Conservation (phyloP, 257 asterid species). For the Osmanthus fragrans region DNA sequence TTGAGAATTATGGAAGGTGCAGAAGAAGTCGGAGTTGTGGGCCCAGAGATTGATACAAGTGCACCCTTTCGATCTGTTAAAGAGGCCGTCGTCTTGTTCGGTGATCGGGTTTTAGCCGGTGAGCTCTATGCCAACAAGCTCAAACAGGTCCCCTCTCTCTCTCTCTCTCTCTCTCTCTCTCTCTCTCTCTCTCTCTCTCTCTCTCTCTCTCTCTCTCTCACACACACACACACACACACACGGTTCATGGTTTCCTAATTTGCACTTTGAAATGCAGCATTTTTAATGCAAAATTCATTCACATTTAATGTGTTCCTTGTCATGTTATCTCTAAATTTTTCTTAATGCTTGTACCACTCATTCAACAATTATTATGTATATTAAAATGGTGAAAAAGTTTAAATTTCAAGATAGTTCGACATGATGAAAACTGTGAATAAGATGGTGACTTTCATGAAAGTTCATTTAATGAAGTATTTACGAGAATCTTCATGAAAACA, state of each 20-base stretch:
- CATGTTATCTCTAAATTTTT: background rate
- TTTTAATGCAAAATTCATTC: background rate
- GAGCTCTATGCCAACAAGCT: constrained; percentile 62
- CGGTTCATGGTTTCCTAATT: background rate
- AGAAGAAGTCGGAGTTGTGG: constrained; percentile 30
- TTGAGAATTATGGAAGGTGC: constrained; percentile 33
- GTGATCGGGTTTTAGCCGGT: constrained; percentile 70
- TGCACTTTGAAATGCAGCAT: background rate
- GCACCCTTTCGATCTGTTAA: constrained; percentile 82
- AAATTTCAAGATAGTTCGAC: too few species aligned
- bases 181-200: background rate
- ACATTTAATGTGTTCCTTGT: background rate
- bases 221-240: too few species aligned
- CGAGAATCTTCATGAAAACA: background rate
- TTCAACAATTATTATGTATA: background rate
- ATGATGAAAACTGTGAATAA: too few species aligned
- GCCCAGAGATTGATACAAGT: constrained; percentile 79
- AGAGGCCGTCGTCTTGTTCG: constrained; percentile 80
- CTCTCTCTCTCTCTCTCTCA: background rate
- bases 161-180: too few species aligned
- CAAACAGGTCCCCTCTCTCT: constrained; percentile 44
- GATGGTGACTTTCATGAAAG: too few species aligned
- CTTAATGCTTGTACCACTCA: background rate
- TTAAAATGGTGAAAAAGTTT: too few species aligned
- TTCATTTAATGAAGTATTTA: too few species aligned